Conservation (phyloP, 176 grass and related monocot species). For the Oryza rufipogon region DNA sequence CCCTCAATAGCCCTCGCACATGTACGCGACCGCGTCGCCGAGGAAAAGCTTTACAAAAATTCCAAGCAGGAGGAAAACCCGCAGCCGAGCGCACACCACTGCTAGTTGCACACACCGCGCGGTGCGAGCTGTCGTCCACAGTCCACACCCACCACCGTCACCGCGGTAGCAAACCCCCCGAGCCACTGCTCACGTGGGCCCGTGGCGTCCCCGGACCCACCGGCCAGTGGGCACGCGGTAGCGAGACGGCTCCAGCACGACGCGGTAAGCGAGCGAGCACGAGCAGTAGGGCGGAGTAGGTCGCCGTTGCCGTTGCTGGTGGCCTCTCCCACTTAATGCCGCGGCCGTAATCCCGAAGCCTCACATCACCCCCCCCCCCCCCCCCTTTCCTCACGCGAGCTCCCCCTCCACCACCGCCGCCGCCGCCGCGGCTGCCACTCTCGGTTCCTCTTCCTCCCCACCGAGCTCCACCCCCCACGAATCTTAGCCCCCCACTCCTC, state of each 20-base stretch:
- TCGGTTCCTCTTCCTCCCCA: neutral
- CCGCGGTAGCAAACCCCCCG: neutral
- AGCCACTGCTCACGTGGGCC: neutral
- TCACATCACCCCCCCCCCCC: neutral
- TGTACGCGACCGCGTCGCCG: slow-evolving; percentile 36
- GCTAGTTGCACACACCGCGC: slow-evolving; percentile 18
- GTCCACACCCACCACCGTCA: slow-evolving; percentile 31
- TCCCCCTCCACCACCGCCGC: neutral
- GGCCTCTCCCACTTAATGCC: slow-evolving; percentile 37
- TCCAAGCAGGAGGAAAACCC: neutral
- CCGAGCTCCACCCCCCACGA: neutral
- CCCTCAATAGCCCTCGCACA: slow-evolving; percentile 12
- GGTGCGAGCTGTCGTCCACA: slow-evolving; percentile 49
- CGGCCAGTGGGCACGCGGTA: neutral
- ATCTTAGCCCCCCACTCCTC: slow-evolving; percentile 6
- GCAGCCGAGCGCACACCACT: neutral
- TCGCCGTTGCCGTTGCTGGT: slow-evolving; percentile 40
- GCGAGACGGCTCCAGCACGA: neutral
- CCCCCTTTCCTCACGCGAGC: slow-evolving; percentile 31
- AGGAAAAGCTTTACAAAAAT: neutral
- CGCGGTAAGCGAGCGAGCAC: neutral
- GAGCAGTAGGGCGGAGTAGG: slow-evolving; percentile 10
- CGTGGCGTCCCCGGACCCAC: neutral
- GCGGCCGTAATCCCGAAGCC: slow-evolving; percentile 32
- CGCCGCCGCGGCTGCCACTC: slow-evolving; percentile 23